A percentile compares a stretch with the other conserved stretches of the same genome.
These are phyloP conservation scores for Raffaelea deltoideospora DNA, from an alignment of 2,329 filamentous ascomycete genomes.

Conservation along the genomic window DNA sequence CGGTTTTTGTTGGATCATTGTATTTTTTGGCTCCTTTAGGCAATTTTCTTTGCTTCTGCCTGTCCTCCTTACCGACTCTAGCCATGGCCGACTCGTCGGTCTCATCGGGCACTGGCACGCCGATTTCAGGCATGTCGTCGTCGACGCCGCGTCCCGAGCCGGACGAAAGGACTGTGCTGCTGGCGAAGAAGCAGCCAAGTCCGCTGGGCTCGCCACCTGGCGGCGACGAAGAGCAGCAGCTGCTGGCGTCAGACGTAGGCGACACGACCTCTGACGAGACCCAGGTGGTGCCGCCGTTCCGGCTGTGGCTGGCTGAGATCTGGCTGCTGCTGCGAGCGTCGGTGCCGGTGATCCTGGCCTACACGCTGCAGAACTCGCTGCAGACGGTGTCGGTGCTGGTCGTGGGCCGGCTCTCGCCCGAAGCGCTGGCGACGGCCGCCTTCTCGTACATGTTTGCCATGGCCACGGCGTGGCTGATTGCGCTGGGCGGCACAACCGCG, in stretches of 20 bases:
- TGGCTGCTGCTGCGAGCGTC: conserved; percentile 54
- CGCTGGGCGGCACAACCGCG: conserved; percentile 70
- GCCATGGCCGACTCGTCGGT: neutral
- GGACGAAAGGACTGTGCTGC: conserved; percentile 6
- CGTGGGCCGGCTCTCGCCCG: conserved; percentile 63
- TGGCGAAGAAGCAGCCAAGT: conserved; percentile 1
- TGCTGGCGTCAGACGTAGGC: no score
- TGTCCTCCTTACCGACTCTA: neutral
- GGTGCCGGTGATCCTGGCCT: conserved; percentile 67
- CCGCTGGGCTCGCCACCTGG: neutral
- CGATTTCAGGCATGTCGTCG: no score
- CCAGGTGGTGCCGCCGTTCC: conserved; percentile 1
- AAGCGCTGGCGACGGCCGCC: conserved; percentile 65
- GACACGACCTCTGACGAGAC: conserved; percentile 2
- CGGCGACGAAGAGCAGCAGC: neutral
- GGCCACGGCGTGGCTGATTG: conserved; percentile 77
- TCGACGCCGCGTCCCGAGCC: no score
- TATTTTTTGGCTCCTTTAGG: no score
- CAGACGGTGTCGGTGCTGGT: conserved; percentile 73
- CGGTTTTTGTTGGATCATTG: no score
- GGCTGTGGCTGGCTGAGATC: conserved; percentile 40
- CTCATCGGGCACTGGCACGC: neutral
- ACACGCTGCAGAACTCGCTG: conserved; percentile 71
- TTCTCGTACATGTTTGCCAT: conserved; percentile 93
- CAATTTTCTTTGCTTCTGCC: neutral